A percentile compares a stretch with the other conserved stretches of the same genome.
Conservation (phyloP, 2,329 filamentous ascomycete species). For the Ophiostoma novo-ulmi region DNA sequence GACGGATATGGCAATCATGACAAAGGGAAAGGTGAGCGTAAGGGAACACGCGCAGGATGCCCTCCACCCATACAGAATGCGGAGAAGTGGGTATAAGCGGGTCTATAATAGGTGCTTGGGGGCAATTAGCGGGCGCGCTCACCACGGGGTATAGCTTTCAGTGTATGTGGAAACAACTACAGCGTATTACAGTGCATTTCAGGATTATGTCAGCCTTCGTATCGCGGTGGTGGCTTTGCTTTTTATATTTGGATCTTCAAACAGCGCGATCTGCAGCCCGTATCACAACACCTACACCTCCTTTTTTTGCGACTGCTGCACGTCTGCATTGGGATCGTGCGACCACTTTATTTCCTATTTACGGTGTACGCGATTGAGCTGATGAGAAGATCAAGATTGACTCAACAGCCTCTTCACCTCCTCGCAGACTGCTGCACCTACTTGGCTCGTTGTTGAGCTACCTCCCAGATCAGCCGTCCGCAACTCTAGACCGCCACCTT, state of each 20-base stretch:
- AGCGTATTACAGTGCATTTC: background rate
- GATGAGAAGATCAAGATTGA: background rate
- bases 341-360: background rate
- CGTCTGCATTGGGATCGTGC: background rate
- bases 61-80: conserved; percentile 16
- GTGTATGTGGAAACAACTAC: background rate
- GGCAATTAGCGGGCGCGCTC: background rate
- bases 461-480: conserved; percentile 34
- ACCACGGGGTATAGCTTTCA: background rate
- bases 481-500: conserved; percentile 42
- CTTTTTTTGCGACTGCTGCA: background rate
- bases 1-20: background rate
- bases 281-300: background rate
- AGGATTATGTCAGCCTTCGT: background rate
- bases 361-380: background rate
- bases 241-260: background rate
- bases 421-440: conserved; percentile 27
- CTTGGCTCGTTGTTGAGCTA: conserved; percentile 25
- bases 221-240: background rate
- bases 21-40: background rate
- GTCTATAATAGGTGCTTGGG: background rate
- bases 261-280: background rate
- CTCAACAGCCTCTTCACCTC: conserved; percentile 21
- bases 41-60: background rate
- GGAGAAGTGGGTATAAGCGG: conserved; percentile 21